phyloP scores from a whole-genome alignment of 2,329 filamentous ascomycete species.

The Fusarium pseudocircinatum region DNA sequence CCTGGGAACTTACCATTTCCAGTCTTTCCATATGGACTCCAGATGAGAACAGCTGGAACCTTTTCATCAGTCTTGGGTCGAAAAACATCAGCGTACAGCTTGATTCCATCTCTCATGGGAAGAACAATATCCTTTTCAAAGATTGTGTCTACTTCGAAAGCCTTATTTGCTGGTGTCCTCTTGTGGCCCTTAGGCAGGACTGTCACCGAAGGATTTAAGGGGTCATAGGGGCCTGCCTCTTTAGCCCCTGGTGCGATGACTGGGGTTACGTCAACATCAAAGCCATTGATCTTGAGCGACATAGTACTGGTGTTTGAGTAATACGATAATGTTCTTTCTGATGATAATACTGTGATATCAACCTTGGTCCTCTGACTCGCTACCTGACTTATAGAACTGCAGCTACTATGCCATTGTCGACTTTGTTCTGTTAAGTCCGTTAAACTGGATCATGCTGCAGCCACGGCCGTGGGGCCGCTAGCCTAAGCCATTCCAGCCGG shows the following conservation, averaged over 20 bases:
- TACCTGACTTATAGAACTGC: not conserved
- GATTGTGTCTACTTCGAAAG: not conserved
- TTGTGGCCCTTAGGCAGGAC: not conserved
- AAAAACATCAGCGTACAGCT: conserved; percentile 1
- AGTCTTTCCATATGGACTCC: conserved; percentile 10
- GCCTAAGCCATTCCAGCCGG: not conserved
- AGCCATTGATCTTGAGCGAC: not conserved
- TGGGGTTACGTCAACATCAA: not conserved
- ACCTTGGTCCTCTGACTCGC: too few relatives aligned
- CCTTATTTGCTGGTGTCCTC: not conserved
- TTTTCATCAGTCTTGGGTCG: not conserved
- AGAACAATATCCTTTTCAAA: conserved; percentile 5
- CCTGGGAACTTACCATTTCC: not conserved
- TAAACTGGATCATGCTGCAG: not conserved
- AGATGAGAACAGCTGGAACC: not conserved
- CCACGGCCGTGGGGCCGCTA: not conserved
- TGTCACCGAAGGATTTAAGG: not conserved
- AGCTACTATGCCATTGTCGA: not conserved
- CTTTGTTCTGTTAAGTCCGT: not conserved
- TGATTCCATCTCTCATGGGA: conserved; percentile 2
- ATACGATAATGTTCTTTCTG: not conserved
- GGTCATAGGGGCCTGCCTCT: not conserved
- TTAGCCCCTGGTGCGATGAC: not conserved
- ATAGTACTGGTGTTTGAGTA: not conserved
- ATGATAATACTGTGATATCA: not conserved